Base-by-base conservation (phyloP, 768 basidiomycete genomes). In the Lentinula raphanica region DNA sequence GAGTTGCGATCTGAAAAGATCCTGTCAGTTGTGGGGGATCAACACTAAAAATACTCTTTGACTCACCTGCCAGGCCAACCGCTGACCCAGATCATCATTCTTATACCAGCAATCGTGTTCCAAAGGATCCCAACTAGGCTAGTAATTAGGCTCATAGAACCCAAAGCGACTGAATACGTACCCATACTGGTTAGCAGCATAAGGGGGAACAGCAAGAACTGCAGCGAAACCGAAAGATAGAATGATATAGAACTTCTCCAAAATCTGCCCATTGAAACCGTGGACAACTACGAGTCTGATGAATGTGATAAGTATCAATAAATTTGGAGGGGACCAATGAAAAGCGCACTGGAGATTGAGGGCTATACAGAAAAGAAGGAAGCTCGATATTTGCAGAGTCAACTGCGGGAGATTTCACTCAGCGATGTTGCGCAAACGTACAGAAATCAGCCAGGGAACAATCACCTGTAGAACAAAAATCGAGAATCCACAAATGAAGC, bases 101-200 rank as follows among this genome's bases (percentile, higher is more conserved):
- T 62, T 58, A 54, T 66, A 66, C 64, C 64, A 66, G 39, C 65
- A 66, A 44, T 62, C 64, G 38, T 56, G 9, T 28, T 58, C 64
- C 19, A 66, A 58, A 3, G 64, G 64, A 45, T 66, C 62, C 65
- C 65, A 66, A 7, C 65, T 66, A 44, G 15, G 17, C 19, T 17
- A 17, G 21, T 25, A 15, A 36, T 3, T 23, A 13, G 21, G 50
- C 29, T 54, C 12, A 40, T 35, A 6, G 23, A 39, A 5, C 11
- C n/a, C 1, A 49, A 25, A n/a, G 28, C 29, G 13, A 5, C 28
- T 11, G 27, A 28, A 25, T 23, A 23, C 64, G 15, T 21, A 63
- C 66, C 66, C 66, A 29, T 67, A 67, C 48, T 65, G 64, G 2
- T 60, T 54, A 11, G 59, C 54, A 12, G 66, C 66, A 44, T 67